Percentiles rank a stretch among this genome's conserved stretches.
Conservation (phyloP, 2,329 filamentous ascomycete species). For the Pseudogymnoascus sp. region DNA sequence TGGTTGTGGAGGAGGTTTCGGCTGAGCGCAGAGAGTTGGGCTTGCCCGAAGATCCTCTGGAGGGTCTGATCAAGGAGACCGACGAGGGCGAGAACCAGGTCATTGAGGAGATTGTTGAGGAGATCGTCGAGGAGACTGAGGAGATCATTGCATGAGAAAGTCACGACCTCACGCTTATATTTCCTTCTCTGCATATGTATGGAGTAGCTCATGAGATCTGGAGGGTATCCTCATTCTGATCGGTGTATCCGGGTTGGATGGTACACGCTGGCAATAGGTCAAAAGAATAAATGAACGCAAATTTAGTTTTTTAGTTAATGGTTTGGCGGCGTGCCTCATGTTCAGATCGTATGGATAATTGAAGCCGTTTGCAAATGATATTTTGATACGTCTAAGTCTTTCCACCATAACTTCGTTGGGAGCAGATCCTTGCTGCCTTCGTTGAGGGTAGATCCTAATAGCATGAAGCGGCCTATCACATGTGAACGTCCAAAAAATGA, state of each 20-base stretch:
- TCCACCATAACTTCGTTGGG: neutral
- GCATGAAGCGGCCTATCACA: neutral
- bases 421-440: neutral
- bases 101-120: conserved; percentile 81
- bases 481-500: neutral
- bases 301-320: conserved; percentile 9
- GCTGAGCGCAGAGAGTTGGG: conserved; percentile 65
- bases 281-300: conserved; percentile 9
- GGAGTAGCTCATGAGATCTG: conserved; percentile 11
- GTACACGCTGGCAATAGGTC: conserved; percentile 6
- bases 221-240: conserved; percentile 9
- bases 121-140: conserved; percentile 78
- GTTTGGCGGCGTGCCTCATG: neutral
- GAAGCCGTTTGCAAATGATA: neutral
- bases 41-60: conserved; percentile 57
- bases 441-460: neutral
- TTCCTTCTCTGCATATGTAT: conserved; percentile 11
- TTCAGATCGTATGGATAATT: neutral
- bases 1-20: conserved; percentile 61
- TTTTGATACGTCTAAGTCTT: neutral
- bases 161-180: conserved; percentile 6
- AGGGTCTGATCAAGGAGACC: conserved; percentile 51
- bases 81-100: conserved; percentile 64
- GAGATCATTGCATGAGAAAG: conserved; percentile 46
- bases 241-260: conserved; percentile 9